Conservation (phyloP, 2,329 filamentous ascomycete species). For the Aspergillus phoenicis region DNA sequence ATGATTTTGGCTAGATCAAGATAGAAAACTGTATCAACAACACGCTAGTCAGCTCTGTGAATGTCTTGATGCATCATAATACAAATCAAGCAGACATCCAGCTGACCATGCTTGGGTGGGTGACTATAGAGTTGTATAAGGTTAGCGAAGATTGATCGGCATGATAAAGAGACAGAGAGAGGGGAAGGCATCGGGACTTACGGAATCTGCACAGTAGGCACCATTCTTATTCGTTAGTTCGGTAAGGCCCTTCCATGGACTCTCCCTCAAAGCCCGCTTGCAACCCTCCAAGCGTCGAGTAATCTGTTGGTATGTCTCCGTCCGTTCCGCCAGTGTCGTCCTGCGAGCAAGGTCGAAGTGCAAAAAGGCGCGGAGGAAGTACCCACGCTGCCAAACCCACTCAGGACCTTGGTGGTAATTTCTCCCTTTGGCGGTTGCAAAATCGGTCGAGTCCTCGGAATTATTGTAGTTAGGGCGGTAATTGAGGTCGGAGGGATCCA, state of each 20-base stretch:
- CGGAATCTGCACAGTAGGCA: slow-evolving; percentile 81
- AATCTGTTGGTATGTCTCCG: slow-evolving; percentile 93
- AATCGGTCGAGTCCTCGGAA: slow-evolving; percentile 87
- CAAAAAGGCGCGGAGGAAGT: slow-evolving; percentile 87
- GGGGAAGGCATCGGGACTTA: slow-evolving; percentile 49
- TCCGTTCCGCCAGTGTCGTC: slow-evolving; percentile 66
- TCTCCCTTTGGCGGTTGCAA: slow-evolving; percentile 86
- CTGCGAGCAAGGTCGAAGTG: slow-evolving; percentile 83
- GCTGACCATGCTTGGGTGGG: slow-evolving; percentile 97
- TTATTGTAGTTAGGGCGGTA: slow-evolving; percentile 96
- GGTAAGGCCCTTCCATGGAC: slow-evolving; percentile 84
- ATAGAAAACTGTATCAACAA: background rate
- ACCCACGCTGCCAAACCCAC: slow-evolving; percentile 97
- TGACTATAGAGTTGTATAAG: slow-evolving; percentile 56
- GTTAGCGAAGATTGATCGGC: slow-evolving; percentile 16
- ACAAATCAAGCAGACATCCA: slow-evolving; percentile 90
- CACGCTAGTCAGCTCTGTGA: slow-evolving; percentile 1
- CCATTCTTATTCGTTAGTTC: slow-evolving; percentile 93
- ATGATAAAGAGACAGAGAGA: slow-evolving; percentile 3
- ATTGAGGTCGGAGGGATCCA: slow-evolving; percentile 89
- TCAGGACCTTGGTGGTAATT: slow-evolving; percentile 99
- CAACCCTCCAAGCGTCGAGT: slow-evolving; percentile 79
- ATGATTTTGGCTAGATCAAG: background rate
- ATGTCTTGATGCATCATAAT: slow-evolving; percentile 76
- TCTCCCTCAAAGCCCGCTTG: slow-evolving; percentile 79